These are phyloP conservation scores for Entoloma clypeatum DNA, from an alignment of 1,284 basidiomycete species.

Conservation along the genomic window DNA sequence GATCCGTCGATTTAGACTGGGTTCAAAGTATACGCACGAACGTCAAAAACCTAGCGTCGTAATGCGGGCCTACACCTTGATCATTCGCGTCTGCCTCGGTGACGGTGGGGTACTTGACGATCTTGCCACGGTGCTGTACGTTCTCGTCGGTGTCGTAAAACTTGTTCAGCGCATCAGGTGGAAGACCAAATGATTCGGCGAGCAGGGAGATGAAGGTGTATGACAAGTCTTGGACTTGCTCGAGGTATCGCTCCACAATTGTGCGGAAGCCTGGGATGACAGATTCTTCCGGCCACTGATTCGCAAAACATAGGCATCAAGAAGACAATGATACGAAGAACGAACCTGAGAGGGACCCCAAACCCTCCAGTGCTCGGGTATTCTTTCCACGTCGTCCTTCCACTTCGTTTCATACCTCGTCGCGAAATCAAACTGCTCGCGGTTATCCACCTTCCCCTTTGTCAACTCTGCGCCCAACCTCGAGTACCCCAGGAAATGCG, in stretches of 20 bases:
- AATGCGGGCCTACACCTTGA: constrained; percentile 72
- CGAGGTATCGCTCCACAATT: constrained; percentile 48
- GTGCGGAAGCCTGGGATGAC: constrained; percentile 58
- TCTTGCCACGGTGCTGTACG: constrained; percentile 64
- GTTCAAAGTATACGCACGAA: no score
- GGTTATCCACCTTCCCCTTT: constrained; percentile 56
- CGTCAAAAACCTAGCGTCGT: constrained; percentile 66
- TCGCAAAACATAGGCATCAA: background rate
- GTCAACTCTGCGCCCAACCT: constrained; percentile 59
- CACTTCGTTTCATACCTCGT: constrained; percentile 49
- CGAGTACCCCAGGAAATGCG: constrained; percentile 66
- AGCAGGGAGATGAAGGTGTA: constrained; percentile 53
- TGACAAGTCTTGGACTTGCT: constrained; percentile 51
- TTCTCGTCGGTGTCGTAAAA: constrained; percentile 51
- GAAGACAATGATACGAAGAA: constrained; percentile 2
- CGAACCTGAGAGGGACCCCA: constrained; percentile 64
- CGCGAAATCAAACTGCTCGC: constrained; percentile 70
- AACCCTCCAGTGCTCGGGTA: constrained; percentile 54
- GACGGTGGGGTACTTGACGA: constrained; percentile 61
- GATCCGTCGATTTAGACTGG: no score
- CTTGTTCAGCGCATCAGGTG: constrained; percentile 44
- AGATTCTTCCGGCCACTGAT: constrained; percentile 63
- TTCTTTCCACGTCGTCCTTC: constrained; percentile 44
- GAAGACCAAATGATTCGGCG: constrained; percentile 57
- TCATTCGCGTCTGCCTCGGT: constrained; percentile 36